Evolutionary conservation across 371 early-diverging fungal genomes (phyloP), one percentile per base, ranked within the genome.

Genomic region (Blastocladiella emersonii): DNA sequence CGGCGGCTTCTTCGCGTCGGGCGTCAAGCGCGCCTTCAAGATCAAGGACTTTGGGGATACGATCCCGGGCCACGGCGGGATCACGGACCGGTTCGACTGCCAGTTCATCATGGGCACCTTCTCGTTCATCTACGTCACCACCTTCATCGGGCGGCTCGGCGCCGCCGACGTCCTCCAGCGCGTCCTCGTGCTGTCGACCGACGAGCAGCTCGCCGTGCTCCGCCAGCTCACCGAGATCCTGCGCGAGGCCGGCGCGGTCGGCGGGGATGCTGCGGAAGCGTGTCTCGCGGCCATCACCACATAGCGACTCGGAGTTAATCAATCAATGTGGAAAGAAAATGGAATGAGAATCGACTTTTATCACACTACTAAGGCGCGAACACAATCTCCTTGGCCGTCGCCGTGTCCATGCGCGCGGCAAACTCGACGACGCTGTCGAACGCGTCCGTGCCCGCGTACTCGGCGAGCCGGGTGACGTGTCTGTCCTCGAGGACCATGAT

Each of bases 1-100:
- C 78, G 97, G 98, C 49, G 99, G 99, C 6, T 98, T 99, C 82
- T 95, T 99, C 78, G 99, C 99, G 19, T 92, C 92, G 69, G 99
- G 93, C 5, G 87, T 93, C 51, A 99, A 99, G 76, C 82, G 99
- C 43, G 95, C 97, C 0, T 98, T 96, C 78, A 91, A 95, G 63
- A 87, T 98, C 71, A 99, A 99, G 70, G 99, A 99, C 73, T 99
- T 98, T 73, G 93, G 95, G 23, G 84, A 92, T 65, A 86, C 87
- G 49, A 98, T 99, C 68, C 99, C 99, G 8, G 98, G 96, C 34
- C 96, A 98, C 68, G 99, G 99, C 63, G 99, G 99, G 21, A 76
- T 99, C 61, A 93, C 98, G 0, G 99, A 99, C 75, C 86, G 99
- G 43, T 92, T 99, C 84, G 98, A 96, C 66, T 91, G 93, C 71